A percentile compares a stretch with the other conserved stretches of the same genome.
These are phyloP conservation scores for Termitomyces sp. DNA, from an alignment of 768 basidiomycete genomes.

Conservation along the genomic window DNA sequence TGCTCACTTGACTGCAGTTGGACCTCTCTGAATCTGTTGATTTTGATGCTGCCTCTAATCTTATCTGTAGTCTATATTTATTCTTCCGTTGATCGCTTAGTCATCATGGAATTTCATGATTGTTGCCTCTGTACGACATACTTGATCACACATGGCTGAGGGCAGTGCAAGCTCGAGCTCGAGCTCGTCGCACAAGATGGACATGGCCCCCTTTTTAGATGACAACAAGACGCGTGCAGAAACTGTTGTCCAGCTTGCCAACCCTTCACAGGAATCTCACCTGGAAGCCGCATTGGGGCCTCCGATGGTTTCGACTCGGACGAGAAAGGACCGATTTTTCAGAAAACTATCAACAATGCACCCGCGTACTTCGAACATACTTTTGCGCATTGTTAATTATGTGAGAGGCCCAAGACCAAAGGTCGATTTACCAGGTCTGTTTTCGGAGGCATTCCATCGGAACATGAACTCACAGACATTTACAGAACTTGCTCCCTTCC, in stretches of 20 bases:
- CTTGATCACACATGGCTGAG: constrained; percentile 7
- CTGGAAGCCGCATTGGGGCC: constrained; percentile 15
- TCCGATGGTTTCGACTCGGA: background rate
- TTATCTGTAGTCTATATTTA: background rate
- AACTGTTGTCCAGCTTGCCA: constrained; percentile 11
- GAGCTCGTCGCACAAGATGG: constrained; percentile 9
- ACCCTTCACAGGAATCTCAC: constrained; percentile 14
- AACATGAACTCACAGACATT: constrained; percentile 29
- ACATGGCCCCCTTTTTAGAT: background rate
- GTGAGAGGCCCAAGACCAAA: constrained; percentile 63
- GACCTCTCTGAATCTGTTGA: background rate
- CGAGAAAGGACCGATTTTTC: constrained; percentile 20
- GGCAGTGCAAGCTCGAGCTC: constrained; percentile 16
- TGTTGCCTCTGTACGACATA: background rate
- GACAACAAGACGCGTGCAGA: constrained; percentile 5
- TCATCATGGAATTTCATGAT: constrained; percentile 1
- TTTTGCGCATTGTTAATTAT: constrained; percentile 31
- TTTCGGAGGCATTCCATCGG: background rate
- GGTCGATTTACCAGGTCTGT: constrained; percentile 46
- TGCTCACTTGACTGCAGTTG: constrained; percentile 1
- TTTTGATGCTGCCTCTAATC: background rate
- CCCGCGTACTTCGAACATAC: constrained; percentile 20
- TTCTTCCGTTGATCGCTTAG: constrained; percentile 5
- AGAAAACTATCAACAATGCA: constrained; percentile 17
- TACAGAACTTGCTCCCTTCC: constrained; percentile 53